Base-by-base conservation (phyloP, 2,329 filamentous ascomycete species). In the Sporothrix luriei region DNA sequence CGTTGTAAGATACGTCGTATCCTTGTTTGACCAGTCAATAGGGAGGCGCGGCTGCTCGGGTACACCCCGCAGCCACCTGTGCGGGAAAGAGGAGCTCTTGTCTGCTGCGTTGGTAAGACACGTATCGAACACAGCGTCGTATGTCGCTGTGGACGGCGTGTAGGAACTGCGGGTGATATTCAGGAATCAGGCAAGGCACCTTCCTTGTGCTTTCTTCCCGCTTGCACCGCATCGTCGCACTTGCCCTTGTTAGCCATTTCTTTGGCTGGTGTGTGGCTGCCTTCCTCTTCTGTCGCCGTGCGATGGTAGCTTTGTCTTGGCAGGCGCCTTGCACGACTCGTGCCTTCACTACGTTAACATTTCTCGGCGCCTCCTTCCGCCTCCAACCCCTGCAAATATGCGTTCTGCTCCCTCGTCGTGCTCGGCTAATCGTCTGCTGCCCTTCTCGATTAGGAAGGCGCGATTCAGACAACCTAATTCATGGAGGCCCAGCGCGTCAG, bases 371-470 rank as follows among this genome's bases (percentile, higher is more conserved):
- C 43, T 38, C 33, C 19, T 38, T 59, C 29, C 29, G 6, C 21
- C 11, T 19, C 55, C 16, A 6, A 7, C 9, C 40, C 40, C 3
- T 48, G 43, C 13, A 48, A 48, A 48, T 14, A 10, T 48, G 43
- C 13, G 43, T 48, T 48, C 16, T 14, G 43, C 33, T 19, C 61
- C 43, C 61, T 21, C 24, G 16, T 51, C 40, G 16, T 66, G 48
- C 62, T 33, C 62, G 46, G 33, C 6, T 33, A 33, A 5, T 29
- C 29, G 5, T 24, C 11, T 61, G 61, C 10, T 66, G n/a, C 68
- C 21, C 66, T 40, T 16, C 68, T 46, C 57, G 59, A 66, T 48
- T 19, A n/a, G 68, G 68, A 59, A 69, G 68, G 68, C 68, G 68
- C 61, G 33, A 69, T 24, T 52, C 55, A 48, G 48, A 3, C 49